Base-by-base conservation (phyloP, 1,284 basidiomycete species). In the Ustilago trichophora region DNA sequence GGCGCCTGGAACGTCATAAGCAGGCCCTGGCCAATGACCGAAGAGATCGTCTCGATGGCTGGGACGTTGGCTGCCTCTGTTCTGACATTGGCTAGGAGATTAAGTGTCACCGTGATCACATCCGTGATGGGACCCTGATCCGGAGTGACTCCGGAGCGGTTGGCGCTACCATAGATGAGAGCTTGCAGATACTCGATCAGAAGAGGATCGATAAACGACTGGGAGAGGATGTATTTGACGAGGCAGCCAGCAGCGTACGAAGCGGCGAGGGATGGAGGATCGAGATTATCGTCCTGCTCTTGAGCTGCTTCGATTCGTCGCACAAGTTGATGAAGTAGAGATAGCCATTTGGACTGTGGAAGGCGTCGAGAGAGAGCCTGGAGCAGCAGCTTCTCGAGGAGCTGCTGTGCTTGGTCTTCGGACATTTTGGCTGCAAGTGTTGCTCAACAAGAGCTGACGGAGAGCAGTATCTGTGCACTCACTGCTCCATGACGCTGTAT, bases 61-160 rank as follows among this genome's bases (percentile, higher is more conserved):
- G 56, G 44, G 1, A 70, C 49, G 6, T 57, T 64, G 35, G 42
- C 25, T 7, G 54, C 19, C 27, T 45, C 18, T 7, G 35, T 13
- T 51, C 5, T 22, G 18, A 59, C 35, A 16, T 53, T 55, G 34
- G 62, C 48, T 7, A 70, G 46, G 1, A 70, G 47, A 19, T 64
- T 36, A 15, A 70, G 49, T 0, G 67, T 65, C 37, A 54, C 53
- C 6, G 56, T 59, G 56, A 70, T 56, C 33, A 56, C 60, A 21
- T 70, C 59, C n/a, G 56, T 65, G 24, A 70, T 15, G 18, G 67
- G 60, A 5, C 60, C 60, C 35, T 70, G 60, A 29, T 70, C 60
- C 2, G 56, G 45, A 1, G 26, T 19, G 53, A 64, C 22, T 9
- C 60, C 67, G 6, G 55, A 55, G 9, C 48, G 60, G 11, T 41